phyloP scores from a whole-genome alignment of 2,329 filamentous ascomycete genomes.

The Dendrostoma leiphaemia region DNA sequence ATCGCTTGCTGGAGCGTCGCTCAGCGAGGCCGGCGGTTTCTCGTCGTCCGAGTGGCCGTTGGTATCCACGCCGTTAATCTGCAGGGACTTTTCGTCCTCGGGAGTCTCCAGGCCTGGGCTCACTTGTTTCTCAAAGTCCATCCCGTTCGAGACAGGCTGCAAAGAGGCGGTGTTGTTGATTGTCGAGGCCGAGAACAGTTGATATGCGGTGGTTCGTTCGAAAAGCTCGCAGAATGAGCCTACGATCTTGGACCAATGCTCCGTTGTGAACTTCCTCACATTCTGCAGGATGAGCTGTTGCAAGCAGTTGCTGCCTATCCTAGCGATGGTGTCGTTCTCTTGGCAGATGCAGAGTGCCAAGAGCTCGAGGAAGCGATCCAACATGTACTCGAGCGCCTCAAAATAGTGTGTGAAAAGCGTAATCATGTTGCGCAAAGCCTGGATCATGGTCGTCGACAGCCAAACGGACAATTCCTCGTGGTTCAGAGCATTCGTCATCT shows the following conservation, averaged over 20 bases:
- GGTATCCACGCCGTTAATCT: conserved; percentile 55
- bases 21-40: conserved; percentile 23
- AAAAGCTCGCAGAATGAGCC: conserved; percentile 96
- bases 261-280: conserved; percentile 81
- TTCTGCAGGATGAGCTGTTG: conserved; percentile 97
- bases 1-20: conserved; percentile 32
- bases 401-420: conserved; percentile 99
- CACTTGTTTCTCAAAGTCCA: conserved; percentile 46
- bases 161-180: conserved; percentile 52
- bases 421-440: conserved; percentile 97
- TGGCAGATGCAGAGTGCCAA: conserved; percentile 96
- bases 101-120: conserved; percentile 39
- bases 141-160: conserved; percentile 51
- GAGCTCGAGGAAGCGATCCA: conserved; percentile 94
- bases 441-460: conserved; percentile 99
- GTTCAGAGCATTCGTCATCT: conserved; percentile 92
- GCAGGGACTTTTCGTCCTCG: conserved; percentile 55
- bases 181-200: conserved; percentile 83
- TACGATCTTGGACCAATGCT: conserved; percentile 94
- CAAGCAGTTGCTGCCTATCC: conserved; percentile 96
- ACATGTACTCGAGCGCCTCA: conserved; percentile 92
- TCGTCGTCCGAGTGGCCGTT: conserved; percentile 34
- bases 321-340: conserved; percentile 96
- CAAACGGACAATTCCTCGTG: conserved; percentile 97
- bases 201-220: conserved; percentile 88